These are phyloP conservation scores for Backusella tuberculispora DNA, from an alignment of 192 early-diverging fungal species.

Conservation along the genomic window DNA sequence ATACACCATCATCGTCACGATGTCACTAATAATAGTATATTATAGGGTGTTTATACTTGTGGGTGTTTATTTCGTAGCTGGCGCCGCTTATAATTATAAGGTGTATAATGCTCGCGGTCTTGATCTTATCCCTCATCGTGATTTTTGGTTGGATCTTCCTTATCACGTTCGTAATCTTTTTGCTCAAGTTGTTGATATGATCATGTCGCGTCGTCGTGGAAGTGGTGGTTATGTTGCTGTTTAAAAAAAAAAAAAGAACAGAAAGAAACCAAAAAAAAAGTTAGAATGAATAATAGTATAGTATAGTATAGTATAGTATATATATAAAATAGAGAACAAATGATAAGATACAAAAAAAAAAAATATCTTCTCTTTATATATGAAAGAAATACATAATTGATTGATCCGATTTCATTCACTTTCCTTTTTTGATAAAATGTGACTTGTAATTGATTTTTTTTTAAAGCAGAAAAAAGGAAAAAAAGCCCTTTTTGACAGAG, in stretches of 20 bases:
- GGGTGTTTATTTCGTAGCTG: constrained; percentile 37
- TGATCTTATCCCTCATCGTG: constrained; percentile 42
- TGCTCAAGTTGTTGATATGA: constrained; percentile 33
- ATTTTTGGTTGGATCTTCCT: constrained; percentile 39
- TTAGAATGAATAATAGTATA: not conserved
- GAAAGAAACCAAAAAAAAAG: not conserved
- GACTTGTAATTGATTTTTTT: not conserved
- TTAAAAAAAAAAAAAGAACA: constrained; percentile 12
- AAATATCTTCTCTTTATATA: not conserved
- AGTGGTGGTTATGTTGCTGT: constrained; percentile 45
- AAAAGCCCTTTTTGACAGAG: not conserved
- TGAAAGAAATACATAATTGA: not conserved
- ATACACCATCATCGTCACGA: not conserved
- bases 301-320: not conserved
- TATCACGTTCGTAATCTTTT: constrained; percentile 35
- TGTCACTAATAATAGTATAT: not conserved
- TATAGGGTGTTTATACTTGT: constrained; percentile 22
- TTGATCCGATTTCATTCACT: not conserved
- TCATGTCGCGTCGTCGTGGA: constrained; percentile 32
- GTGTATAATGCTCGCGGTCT: constrained; percentile 41
- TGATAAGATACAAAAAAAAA: too few relatives aligned
- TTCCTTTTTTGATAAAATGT: not conserved
- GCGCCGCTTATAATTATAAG: constrained; percentile 43
- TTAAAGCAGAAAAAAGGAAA: not conserved
- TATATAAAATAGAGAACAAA: too few relatives aligned